A percentile compares a stretch with the other conserved stretches of the same genome.
These are phyloP conservation scores for Datisca glomerata DNA, from an alignment of 306 rosid genomes.

Conservation along the genomic window DNA sequence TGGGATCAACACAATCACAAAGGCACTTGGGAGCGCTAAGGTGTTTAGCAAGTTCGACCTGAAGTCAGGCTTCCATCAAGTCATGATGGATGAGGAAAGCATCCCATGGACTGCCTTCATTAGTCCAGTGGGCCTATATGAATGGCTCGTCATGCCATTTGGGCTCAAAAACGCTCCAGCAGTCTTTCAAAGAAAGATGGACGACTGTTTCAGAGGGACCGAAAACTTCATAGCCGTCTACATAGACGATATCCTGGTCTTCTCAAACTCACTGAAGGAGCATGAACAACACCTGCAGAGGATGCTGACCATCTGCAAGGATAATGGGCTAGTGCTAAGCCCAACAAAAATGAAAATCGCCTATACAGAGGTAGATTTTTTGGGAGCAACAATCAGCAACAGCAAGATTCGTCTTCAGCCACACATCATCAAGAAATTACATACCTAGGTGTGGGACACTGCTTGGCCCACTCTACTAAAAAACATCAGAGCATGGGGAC, in stretches of 20 bases:
- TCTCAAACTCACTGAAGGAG: background rate
- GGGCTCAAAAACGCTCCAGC: too few species aligned
- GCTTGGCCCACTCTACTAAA: background rate
- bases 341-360: background rate
- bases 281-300: background rate
- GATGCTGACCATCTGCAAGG: background rate
- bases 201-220: background rate
- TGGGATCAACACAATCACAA: background rate
- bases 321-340: background rate
- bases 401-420: background rate
- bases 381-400: background rate
- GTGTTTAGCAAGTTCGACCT: background rate
- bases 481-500: background rate
- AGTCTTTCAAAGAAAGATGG: background rate
- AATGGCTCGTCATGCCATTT: too few species aligned
- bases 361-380: background rate
- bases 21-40: background rate
- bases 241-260: conserved; percentile 1
- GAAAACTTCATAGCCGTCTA: background rate
- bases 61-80: background rate
- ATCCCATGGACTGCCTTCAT: background rate
- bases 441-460: background rate
- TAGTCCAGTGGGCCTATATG: background rate
- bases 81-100: background rate
- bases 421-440: background rate